Conservation (phyloP, 305 asterid genomes). For the Fraxinus albicans region DNA sequence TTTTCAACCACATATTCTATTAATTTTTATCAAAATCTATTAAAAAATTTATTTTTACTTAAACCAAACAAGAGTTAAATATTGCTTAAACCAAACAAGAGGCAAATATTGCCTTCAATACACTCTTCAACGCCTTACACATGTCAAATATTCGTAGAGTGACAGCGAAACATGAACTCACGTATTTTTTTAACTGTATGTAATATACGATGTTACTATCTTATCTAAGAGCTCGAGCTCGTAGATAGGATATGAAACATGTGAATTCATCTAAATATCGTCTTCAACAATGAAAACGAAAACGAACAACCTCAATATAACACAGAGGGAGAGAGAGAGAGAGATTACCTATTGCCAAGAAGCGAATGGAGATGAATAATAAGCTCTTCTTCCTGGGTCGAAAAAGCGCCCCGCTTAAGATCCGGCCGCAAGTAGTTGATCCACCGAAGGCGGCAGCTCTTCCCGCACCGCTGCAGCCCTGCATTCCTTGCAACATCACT, state of each 20-base stretch:
- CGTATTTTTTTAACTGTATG: background rate
- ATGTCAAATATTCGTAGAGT: background rate
- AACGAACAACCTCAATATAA: background rate
- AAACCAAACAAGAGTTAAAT: too few species aligned
- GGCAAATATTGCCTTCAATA: background rate
- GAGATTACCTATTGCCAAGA: conserved; percentile 54
- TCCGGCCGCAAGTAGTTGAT: conserved; percentile 60
- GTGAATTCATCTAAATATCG: background rate
- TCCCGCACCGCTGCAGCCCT: conserved; percentile 59
- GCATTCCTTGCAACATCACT: conserved; percentile 66
- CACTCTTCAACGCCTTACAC: background rate
- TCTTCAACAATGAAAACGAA: background rate
- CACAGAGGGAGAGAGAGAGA: background rate
- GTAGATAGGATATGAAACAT: background rate
- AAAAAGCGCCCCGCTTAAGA: conserved; percentile 61
- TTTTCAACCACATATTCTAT: too few species aligned
- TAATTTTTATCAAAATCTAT: too few species aligned
- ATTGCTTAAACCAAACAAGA: too few species aligned
- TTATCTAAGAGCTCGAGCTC: background rate
- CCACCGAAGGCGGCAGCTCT: conserved; percentile 65
- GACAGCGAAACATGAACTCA: background rate
- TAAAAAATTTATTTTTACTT: too few species aligned
- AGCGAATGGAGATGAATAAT: conserved; percentile 56
- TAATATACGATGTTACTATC: background rate
- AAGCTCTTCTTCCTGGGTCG: conserved; percentile 61